Evolutionary conservation across 768 basidiomycete species (phyloP), one percentile per base, ranked within the genome.

Genomic region (Chiua virens): DNA sequence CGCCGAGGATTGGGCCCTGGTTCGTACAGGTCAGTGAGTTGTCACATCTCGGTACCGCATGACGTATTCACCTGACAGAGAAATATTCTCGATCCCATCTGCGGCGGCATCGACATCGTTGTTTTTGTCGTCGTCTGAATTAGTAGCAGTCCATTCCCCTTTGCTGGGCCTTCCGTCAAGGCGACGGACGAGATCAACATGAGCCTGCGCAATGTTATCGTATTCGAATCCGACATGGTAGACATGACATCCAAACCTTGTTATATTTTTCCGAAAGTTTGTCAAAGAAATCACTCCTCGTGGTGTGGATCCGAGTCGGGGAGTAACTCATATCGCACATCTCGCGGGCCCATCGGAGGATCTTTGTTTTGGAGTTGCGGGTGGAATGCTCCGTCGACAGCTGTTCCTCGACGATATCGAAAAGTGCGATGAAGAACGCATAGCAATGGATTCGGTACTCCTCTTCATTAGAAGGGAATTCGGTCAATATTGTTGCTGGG

Each of bases 351-450:
- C 50, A 52, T 13, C 8, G 1, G 8, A 41, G 20, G 22, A 51
- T n/a, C 7, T 4, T 8, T 4, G 17, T 23, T 10, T 21, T 28
- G 11, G 39, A 15, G 5, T 20, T 17, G 2, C 14, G 21, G 1
- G 22, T 22, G 13, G 37, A 10, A 18, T 41, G 3, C 14, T 2
- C 6, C 2, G 8, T 25, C 1, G 38, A 23, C 8, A 52, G 50
- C n/a, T 21, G 14, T 23, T 30, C 21, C 13, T 37, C 27, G 4
- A 52, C 4, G 1, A 27, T 43, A 1, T 42, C 17, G 40, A 52
- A 52, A 11, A 52, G 51, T n/a, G 45, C 45, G 14, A 32, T 36
- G 11, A 52, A 45, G 35, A 52, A 53, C 2, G 42, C 23, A 17
- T 39, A 47, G 27, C 45, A 52, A 3, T 4, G 3, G 1, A 5